Evolutionary conservation across 2,329 filamentous ascomycete species (phyloP).

Genomic region (Fusarium veterinarium): DNA sequence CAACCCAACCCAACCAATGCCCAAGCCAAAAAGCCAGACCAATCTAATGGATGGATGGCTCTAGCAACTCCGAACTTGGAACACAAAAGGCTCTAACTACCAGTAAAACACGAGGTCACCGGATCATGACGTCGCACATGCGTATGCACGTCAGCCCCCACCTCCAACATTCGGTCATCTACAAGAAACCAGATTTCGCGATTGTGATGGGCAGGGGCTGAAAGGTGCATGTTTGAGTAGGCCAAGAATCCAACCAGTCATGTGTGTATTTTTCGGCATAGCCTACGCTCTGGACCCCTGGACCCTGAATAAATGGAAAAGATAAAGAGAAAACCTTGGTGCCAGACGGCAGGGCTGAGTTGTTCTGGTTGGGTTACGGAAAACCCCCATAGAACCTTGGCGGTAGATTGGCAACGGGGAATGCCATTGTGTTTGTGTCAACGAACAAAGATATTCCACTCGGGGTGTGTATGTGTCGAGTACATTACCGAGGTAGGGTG

Average conservation of each 20-base stretch:
- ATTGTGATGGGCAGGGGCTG: conserved; percentile 21
- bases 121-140: conserved; percentile 43
- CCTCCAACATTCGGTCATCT: conserved; percentile 3
- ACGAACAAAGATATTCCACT: conserved; percentile 1
- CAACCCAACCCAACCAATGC: conserved; percentile 23
- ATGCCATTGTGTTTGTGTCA: neutral
- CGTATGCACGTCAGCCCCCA: conserved; percentile 43
- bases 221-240: neutral
- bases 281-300: conserved; percentile 32
- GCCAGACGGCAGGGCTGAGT: conserved; percentile 35
- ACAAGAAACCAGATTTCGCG: conserved; percentile 43
- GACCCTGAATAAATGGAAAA: conserved; percentile 28
- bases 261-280: neutral
- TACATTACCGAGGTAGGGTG: neutral
- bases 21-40: conserved; percentile 27
- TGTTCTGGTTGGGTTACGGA: conserved; percentile 24
- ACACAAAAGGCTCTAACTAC: conserved; percentile 1
- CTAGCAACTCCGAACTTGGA: conserved; percentile 10
- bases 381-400: conserved; percentile 21
- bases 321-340: neutral
- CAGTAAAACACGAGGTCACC: conserved; percentile 25
- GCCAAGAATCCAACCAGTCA: conserved; percentile 20
- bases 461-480: neutral
- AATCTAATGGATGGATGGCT: conserved; percentile 5
- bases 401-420: conserved; percentile 1